Percentiles rank a stretch among this genome's conserved stretches.
Evolutionary conservation across 805 yeast species (phyloP).

Genomic region (Suhomyces xylopsoci): DNA sequence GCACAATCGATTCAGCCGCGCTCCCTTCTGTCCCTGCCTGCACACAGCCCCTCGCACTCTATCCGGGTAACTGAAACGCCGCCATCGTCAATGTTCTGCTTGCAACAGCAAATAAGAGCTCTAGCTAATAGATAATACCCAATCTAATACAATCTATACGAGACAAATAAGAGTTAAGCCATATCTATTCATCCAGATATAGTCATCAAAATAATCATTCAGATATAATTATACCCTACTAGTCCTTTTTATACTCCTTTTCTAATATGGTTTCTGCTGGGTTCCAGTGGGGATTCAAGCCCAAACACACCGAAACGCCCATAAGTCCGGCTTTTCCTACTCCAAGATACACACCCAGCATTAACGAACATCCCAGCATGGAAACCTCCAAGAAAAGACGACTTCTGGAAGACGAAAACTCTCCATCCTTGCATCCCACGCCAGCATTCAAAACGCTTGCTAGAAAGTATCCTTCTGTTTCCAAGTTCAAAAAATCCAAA

Average conservation of each 20-base stretch:
- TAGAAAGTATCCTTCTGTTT: neutral
- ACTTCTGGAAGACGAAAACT: conserved; percentile 11
- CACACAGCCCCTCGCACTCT: no score
- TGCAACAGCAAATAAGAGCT: neutral
- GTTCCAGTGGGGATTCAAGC: conserved; percentile 25
- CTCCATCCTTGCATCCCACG: conserved; percentile 1
- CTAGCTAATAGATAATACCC: no score
- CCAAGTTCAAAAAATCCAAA: conserved; percentile 28
- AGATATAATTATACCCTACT: no score
- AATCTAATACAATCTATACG: no score
- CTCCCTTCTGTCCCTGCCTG: no score
- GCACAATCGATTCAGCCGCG: neutral
- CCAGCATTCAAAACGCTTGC: conserved; percentile 3
- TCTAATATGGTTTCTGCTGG: conserved; percentile 23
- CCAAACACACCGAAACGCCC: neutral
- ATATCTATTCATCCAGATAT: no score
- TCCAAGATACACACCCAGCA: conserved; percentile 12
- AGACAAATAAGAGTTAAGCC: no score
- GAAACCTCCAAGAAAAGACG: conserved; percentile 12
- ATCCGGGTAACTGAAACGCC: neutral
- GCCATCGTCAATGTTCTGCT: neutral
- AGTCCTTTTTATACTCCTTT: no score
- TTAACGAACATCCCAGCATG: neutral
- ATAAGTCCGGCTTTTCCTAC: neutral
- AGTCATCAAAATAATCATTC: no score